Conservation (phyloP, 352 stramenopile species). For the Globisporangium ultimum region DNA sequence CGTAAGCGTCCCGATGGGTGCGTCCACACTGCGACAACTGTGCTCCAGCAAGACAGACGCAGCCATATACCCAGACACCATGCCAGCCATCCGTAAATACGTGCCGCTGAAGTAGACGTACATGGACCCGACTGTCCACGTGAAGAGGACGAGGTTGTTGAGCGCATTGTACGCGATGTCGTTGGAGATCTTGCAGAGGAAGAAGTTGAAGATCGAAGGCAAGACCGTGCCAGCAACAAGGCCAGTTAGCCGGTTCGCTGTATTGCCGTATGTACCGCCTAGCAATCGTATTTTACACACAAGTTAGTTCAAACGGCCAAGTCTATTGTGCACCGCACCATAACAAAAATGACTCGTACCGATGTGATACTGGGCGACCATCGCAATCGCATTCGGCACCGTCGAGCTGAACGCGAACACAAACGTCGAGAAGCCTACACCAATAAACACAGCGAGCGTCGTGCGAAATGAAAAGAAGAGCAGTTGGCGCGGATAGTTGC, state of each 20-base stretch:
- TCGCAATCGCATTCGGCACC: slow-evolving; percentile 61
- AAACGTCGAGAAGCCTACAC: slow-evolving; percentile 62
- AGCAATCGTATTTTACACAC: neutral
- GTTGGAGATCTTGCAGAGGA: slow-evolving; percentile 52
- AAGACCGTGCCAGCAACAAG: slow-evolving; percentile 69
- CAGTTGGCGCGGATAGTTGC: slow-evolving; percentile 41
- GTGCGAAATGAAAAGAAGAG: slow-evolving; percentile 61
- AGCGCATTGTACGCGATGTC: slow-evolving; percentile 43
- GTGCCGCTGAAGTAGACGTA: slow-evolving; percentile 64
- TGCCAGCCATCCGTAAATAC: slow-evolving; percentile 50
- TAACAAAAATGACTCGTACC: slow-evolving; percentile 8
- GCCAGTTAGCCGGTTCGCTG: slow-evolving; percentile 58
- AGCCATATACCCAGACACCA: slow-evolving; percentile 69
- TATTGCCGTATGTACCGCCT: slow-evolving; percentile 67
- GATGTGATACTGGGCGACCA: slow-evolving; percentile 65
- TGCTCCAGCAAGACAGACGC: slow-evolving; percentile 55
- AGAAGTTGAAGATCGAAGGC: slow-evolving; percentile 71
- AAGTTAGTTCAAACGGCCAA: too few species aligned
- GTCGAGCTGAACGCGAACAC: slow-evolving; percentile 71
- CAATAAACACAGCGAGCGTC: slow-evolving; percentile 53
- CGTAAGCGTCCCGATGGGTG: slow-evolving; percentile 17
- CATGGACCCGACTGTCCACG: slow-evolving; percentile 65
- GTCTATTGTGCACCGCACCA: neutral
- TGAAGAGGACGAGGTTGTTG: slow-evolving; percentile 62
- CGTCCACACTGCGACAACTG: slow-evolving; percentile 29